These are phyloP conservation scores for Cornus florida DNA, from an alignment of 148 eudicot genomes.

Conservation along the genomic window DNA sequence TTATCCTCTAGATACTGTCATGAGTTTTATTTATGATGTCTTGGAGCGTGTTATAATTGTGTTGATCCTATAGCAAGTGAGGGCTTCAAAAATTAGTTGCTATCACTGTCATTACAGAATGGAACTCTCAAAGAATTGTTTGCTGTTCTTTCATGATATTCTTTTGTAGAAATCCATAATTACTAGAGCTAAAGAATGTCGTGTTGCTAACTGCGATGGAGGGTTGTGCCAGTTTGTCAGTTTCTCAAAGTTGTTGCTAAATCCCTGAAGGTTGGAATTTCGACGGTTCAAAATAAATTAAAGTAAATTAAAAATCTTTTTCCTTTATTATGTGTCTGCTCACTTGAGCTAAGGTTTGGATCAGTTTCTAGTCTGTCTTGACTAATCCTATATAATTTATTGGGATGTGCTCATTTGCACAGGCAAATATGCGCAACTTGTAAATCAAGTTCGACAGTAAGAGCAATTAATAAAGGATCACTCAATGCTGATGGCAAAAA, in stretches of 20 bases:
- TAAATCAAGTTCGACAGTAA: no score
- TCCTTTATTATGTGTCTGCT: neutral
- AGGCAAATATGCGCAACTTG: no score
- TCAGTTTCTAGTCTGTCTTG: no score
- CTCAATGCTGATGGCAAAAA: no score
- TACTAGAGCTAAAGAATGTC: neutral
- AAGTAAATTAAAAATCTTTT: neutral
- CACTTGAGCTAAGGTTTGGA: no score
- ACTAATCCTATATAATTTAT: no score
- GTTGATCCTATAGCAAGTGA: neutral
- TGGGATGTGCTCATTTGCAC: no score
- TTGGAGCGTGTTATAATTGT: neutral
- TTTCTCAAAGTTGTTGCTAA: neutral
- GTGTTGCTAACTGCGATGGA: neutral
- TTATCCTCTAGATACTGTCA: neutral
- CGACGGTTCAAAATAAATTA: neutral
- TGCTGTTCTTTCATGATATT: no score
- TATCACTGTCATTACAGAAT: neutral
- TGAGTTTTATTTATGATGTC: neutral
- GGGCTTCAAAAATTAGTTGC: neutral
- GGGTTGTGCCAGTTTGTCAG: neutral
- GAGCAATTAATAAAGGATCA: no score
- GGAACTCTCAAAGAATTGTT: neutral
- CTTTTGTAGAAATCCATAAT: neutral
- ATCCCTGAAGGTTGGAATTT: neutral